Percentiles rank a stretch among this genome's conserved stretches.
phyloP scores from a whole-genome alignment of 345 rosid species.

The Eucalyptus marginata region DNA sequence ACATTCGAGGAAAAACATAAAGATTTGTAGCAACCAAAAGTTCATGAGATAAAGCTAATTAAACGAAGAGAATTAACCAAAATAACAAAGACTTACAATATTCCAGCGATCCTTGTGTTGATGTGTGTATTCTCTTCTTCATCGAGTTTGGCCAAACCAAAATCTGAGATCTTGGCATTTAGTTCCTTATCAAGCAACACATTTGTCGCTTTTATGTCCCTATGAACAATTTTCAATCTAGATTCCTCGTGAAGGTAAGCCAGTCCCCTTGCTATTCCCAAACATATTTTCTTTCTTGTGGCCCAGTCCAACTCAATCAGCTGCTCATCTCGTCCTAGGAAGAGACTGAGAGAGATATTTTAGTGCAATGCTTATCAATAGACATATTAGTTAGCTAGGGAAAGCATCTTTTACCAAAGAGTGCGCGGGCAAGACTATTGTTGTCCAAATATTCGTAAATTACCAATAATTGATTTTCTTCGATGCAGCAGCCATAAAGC shows the following conservation, averaged over 20 bases:
- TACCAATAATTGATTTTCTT: slow-evolving; percentile 45
- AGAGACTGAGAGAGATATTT: neutral
- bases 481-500: slow-evolving; percentile 47
- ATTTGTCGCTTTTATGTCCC: slow-evolving; percentile 60
- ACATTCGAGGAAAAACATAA: neutral
- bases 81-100: slow-evolving; percentile 24
- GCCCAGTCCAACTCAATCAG: slow-evolving; percentile 32
- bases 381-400: neutral
- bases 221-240: slow-evolving; percentile 54
- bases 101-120: slow-evolving; percentile 61
- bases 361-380: neutral
- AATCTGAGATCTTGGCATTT: slow-evolving; percentile 57
- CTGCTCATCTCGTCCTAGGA: slow-evolving; percentile 22
- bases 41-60: neutral
- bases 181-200: slow-evolving; percentile 50
- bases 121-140: slow-evolving; percentile 67
- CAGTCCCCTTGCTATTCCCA: slow-evolving; percentile 42
- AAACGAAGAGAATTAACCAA: neutral
- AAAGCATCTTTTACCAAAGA: slow-evolving; percentile 21
- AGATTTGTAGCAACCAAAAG: neutral
- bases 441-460: slow-evolving; percentile 57
- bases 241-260: slow-evolving; percentile 46
- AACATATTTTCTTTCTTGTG: slow-evolving; percentile 37
- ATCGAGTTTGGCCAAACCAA: slow-evolving; percentile 61
- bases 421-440: slow-evolving; percentile 44